These are phyloP conservation scores for Euphorbia peplus DNA, from an alignment of 345 rosid genomes.

Conservation along the genomic window DNA sequence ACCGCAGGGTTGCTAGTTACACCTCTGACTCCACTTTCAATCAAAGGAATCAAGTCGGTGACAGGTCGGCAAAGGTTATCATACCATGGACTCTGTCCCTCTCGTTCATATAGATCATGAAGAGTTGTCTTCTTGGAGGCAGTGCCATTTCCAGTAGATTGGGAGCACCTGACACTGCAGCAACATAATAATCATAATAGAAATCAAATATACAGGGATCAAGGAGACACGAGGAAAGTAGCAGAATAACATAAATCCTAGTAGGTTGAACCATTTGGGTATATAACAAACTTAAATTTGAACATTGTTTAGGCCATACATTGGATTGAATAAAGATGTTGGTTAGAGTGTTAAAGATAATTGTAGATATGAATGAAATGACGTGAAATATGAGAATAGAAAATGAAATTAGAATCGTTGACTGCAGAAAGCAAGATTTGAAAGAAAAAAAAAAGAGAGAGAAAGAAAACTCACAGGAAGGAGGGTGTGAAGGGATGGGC, in stretches of 20 bases:
- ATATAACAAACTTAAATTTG: background rate
- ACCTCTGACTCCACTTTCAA: conserved; percentile 90
- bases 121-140: conserved; percentile 61
- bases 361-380: too few relatives aligned
- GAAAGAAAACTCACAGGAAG: conserved; percentile 46
- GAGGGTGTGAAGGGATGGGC: conserved; percentile 34
- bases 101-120: conserved; percentile 84
- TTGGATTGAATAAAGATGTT: background rate
- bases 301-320: background rate
- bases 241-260: background rate
- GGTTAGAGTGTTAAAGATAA: too few relatives aligned
- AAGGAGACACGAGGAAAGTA: background rate
- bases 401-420: background rate
- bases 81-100: conserved; percentile 99
- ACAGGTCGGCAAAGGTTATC: conserved; percentile 98
- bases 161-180: conserved; percentile 71
- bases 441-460: background rate
- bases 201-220: too few relatives aligned
- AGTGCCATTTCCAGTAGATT: conserved; percentile 55
- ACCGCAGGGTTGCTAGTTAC: conserved; percentile 99
- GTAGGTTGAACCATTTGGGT: background rate
- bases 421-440: background rate
- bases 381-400: too few relatives aligned
- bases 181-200: background rate
- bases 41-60: conserved; percentile 78